A percentile compares a stretch with the other conserved stretches of the same genome.
Conservation (phyloP, 2,329 filamentous ascomycete species). For the Aspergillus felis region DNA sequence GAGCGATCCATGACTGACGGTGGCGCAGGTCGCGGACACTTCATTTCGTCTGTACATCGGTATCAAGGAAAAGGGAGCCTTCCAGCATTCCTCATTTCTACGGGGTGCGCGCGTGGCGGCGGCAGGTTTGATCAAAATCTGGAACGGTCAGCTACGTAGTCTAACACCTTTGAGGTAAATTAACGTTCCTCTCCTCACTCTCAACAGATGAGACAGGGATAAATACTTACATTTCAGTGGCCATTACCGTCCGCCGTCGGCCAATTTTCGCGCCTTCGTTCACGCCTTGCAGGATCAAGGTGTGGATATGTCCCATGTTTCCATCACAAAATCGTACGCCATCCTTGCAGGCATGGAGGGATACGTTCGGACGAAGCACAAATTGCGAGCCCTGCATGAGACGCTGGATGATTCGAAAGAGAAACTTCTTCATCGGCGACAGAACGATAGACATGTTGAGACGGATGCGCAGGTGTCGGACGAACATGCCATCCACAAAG, state of each 20-base stretch:
- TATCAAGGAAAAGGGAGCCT: constrained; percentile 82
- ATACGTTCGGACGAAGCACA: constrained; percentile 63
- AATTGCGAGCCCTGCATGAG: constrained; percentile 17
- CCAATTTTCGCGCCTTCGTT: constrained; percentile 80
- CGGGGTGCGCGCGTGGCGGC: constrained; percentile 77
- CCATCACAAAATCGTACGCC: constrained; percentile 76
- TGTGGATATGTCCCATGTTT: constrained; percentile 74
- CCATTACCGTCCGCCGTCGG: constrained; percentile 79
- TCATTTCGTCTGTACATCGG: constrained; percentile 77
- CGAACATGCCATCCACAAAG: background rate
- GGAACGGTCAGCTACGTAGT: constrained; percentile 70
- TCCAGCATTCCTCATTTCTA: constrained; percentile 87
- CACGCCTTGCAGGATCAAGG: constrained; percentile 66
- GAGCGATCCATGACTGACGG: background rate
- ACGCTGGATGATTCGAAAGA: constrained; percentile 14
- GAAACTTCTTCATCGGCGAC: background rate
- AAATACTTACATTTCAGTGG: constrained; percentile 53
- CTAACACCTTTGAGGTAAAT: constrained; percentile 56
- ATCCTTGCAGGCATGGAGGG: constrained; percentile 78
- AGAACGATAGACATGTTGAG: background rate
- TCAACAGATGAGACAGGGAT: background rate
- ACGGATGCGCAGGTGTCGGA: background rate
- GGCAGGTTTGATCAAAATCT: constrained; percentile 81
- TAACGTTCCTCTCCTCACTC: background rate
- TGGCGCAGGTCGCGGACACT: constrained; percentile 58